These are phyloP conservation scores for Parathielavia hyrcaniae DNA, from an alignment of 495 filamentous ascomycete species.

Conservation along the genomic window DNA sequence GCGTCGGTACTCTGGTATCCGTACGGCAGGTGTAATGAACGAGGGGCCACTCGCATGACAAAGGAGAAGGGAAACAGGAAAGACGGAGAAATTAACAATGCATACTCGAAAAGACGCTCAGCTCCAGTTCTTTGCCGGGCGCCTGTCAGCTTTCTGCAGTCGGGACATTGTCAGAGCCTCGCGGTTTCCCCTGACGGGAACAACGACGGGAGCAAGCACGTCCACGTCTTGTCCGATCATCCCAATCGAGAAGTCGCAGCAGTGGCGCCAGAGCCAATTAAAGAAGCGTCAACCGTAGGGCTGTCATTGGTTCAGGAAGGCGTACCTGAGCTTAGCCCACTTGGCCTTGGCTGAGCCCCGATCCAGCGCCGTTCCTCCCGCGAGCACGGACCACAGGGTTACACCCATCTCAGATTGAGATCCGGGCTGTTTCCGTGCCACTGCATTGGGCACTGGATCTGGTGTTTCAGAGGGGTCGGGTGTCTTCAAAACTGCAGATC, in stretches of 20 bases:
- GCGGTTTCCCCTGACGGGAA: constrained; percentile 6
- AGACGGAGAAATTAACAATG: constrained; percentile 6
- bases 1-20: neutral
- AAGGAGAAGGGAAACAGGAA: constrained; percentile 9
- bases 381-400: neutral
- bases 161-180: constrained; percentile 8
- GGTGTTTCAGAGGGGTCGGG: constrained; percentile 5
- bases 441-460: neutral
- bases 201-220: constrained; percentile 12
- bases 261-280: constrained; percentile 23
- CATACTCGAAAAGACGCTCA: neutral
- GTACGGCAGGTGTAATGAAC: constrained; percentile 15
- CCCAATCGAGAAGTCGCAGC: constrained; percentile 25
- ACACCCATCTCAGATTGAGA: constrained; percentile 10
- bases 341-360: constrained; percentile 8
- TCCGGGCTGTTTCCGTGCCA: neutral
- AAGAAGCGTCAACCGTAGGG: constrained; percentile 15
- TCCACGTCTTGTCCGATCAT: constrained; percentile 27
- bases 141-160: constrained; percentile 10
- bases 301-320: constrained; percentile 24
- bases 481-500: neutral
- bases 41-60: constrained; percentile 18
- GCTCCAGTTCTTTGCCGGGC: constrained; percentile 6
- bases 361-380: neutral
- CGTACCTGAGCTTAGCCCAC: constrained; percentile 19